Evolutionary conservation across 306 rosid species (phyloP).

Genomic region (Sindora glabra): DNA sequence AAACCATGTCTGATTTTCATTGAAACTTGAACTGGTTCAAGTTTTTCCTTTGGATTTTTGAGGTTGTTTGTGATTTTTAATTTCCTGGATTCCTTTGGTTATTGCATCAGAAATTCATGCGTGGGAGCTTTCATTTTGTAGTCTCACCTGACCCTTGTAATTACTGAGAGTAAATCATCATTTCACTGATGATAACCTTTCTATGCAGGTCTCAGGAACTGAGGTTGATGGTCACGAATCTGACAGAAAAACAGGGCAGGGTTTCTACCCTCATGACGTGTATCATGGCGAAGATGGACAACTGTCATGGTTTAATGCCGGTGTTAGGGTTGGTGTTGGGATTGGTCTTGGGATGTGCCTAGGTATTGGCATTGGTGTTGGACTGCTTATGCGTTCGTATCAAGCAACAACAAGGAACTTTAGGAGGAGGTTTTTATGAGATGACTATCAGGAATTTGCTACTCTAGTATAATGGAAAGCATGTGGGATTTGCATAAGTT

Average conservation of each 20-base stretch:
- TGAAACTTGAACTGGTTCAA: not conserved
- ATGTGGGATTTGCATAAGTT: constrained; percentile 1
- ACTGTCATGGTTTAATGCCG: constrained; percentile 87
- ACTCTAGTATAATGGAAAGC: constrained; percentile 5
- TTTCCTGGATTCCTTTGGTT: not conserved
- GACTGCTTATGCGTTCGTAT: constrained; percentile 88
- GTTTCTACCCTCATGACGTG: constrained; percentile 61
- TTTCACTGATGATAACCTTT: constrained; percentile 4
- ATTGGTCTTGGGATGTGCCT: constrained; percentile 93
- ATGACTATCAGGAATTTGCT: constrained; percentile 1
- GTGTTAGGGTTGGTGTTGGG: constrained; percentile 94
- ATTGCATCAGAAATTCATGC: not conserved
- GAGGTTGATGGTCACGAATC: constrained; percentile 55
- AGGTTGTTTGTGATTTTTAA: not conserved
- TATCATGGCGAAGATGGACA: constrained; percentile 76
- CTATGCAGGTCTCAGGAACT: constrained; percentile 49
- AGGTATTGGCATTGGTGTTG: constrained; percentile 81
- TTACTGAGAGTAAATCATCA: constrained; percentile 1
- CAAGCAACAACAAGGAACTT: constrained; percentile 81
- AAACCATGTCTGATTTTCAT: too few species aligned
- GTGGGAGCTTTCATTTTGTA: not conserved
- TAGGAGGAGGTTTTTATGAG: constrained; percentile 59
- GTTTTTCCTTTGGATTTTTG: not conserved
- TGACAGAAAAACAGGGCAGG: constrained; percentile 49
- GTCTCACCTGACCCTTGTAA: not conserved